Percentiles rank a stretch among this genome's conserved stretches.
Evolutionary conservation across 1,284 basidiomycete species (phyloP).

Genomic region (Flammula alnicola): DNA sequence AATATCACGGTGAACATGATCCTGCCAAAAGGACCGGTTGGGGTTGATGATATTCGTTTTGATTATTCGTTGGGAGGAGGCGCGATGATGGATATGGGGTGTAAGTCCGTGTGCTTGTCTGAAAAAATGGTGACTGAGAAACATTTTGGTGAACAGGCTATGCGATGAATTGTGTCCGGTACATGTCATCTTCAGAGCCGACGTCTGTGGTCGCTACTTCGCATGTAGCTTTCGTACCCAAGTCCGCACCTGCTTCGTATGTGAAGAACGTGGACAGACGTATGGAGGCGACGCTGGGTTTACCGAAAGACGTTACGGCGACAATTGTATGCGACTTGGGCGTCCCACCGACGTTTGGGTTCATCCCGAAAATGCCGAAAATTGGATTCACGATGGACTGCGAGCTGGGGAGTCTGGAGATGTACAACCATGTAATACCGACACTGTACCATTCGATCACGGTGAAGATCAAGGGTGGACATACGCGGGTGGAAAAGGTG

Average conservation of each 20-base stretch:
- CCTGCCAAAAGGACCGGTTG: constrained; percentile 41
- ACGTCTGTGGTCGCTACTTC: constrained; percentile 38
- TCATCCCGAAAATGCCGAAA: constrained; percentile 41
- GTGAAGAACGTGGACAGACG: constrained; percentile 40
- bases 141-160: too few species aligned
- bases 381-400: constrained; percentile 37
- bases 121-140: neutral
- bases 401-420: constrained; percentile 42
- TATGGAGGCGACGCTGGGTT: constrained; percentile 38
- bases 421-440: constrained; percentile 48
- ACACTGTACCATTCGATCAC: constrained; percentile 46
- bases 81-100: constrained; percentile 69
- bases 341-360: constrained; percentile 33
- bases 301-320: constrained; percentile 43
- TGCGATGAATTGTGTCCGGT: constrained; percentile 46
- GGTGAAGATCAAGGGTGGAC: constrained; percentile 40
- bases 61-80: constrained; percentile 68
- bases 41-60: constrained; percentile 57
- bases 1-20: constrained; percentile 41
- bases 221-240: constrained; percentile 27
- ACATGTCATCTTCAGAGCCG: constrained; percentile 44
- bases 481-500: constrained; percentile 44
- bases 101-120: too few species aligned
- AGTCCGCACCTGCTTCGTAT: constrained; percentile 23
- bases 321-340: constrained; percentile 39